phyloP scores from a whole-genome alignment of 148 eudicot genomes.

The Persicaria tinctoria region DNA sequence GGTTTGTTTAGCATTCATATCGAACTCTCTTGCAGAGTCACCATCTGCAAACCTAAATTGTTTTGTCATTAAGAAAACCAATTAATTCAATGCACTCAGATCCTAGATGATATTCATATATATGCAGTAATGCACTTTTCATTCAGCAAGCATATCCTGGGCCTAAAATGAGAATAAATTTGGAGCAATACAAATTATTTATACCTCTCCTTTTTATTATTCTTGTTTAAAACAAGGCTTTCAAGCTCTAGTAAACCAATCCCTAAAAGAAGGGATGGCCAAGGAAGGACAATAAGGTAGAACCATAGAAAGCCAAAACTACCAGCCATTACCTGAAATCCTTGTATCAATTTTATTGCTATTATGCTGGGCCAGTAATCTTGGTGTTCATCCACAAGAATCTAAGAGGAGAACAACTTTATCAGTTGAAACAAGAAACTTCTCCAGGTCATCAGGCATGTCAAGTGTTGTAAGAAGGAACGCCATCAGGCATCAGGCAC shows the following conservation, averaged over 20 bases:
- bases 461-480: constrained; percentile 48
- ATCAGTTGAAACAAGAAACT: constrained; percentile 67
- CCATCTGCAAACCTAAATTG: constrained; percentile 34
- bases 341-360: no score
- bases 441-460: constrained; percentile 40
- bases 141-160: no score
- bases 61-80: background rate
- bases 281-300: no score
- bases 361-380: constrained; percentile 34
- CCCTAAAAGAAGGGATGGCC: no score
- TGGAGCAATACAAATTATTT: no score
- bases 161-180: no score
- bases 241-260: no score
- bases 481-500: constrained; percentile 36
- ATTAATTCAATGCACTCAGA: no score
- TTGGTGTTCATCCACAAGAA: constrained; percentile 73
- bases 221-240: no score
- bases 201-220: no score
- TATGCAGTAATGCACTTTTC: no score
- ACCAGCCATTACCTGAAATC: background rate
- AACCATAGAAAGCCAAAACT: background rate
- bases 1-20: background rate
- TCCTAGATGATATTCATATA: no score
- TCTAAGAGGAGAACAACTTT: constrained; percentile 66
- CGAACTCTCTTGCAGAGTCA: constrained; percentile 18